Percentiles rank a stretch among this genome's conserved stretches.
Evolutionary conservation across 345 rosid genomes (phyloP).

Genomic region (Combretum micranthum): DNA sequence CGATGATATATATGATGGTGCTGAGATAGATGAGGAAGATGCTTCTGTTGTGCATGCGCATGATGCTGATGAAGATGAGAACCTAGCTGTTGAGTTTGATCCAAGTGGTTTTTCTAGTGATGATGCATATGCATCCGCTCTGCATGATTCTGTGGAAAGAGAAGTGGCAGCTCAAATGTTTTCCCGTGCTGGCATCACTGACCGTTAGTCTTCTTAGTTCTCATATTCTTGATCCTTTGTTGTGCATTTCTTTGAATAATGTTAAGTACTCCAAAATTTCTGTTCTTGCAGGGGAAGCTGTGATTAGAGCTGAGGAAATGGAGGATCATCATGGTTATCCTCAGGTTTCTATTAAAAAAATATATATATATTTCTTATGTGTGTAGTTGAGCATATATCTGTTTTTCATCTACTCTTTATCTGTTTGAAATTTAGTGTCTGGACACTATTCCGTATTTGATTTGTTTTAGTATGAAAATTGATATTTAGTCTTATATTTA

Average conservation of each 20-base stretch:
- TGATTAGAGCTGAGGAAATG: conserved; percentile 17
- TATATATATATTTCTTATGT: neutral
- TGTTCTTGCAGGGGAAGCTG: conserved; percentile 41
- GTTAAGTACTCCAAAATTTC: conserved; percentile 4
- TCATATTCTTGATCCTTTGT: neutral
- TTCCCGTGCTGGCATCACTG: conserved; percentile 63
- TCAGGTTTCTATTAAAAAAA: conserved; percentile 38
- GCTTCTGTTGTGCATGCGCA: conserved; percentile 50
- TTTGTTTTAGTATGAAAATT: no score
- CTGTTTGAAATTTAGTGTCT: no score
- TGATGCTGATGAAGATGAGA: conserved; percentile 26
- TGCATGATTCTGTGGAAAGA: conserved; percentile 91
- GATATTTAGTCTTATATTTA: no score
- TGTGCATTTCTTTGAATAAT: neutral
- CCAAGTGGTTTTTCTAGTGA: conserved; percentile 58
- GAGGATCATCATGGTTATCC: conserved; percentile 48
- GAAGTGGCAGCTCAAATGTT: conserved; percentile 74
- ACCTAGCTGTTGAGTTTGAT: conserved; percentile 35
- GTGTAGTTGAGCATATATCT: no score
- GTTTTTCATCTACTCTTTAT: no score
- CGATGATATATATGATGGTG: conserved; percentile 22
- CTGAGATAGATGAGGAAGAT: conserved; percentile 45
- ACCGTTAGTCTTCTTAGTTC: conserved; percentile 31
- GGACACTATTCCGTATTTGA: no score
- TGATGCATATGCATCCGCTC: conserved; percentile 87